phyloP scores from a whole-genome alignment of 768 basidiomycete species.

The Melanogaster broomeanus region DNA sequence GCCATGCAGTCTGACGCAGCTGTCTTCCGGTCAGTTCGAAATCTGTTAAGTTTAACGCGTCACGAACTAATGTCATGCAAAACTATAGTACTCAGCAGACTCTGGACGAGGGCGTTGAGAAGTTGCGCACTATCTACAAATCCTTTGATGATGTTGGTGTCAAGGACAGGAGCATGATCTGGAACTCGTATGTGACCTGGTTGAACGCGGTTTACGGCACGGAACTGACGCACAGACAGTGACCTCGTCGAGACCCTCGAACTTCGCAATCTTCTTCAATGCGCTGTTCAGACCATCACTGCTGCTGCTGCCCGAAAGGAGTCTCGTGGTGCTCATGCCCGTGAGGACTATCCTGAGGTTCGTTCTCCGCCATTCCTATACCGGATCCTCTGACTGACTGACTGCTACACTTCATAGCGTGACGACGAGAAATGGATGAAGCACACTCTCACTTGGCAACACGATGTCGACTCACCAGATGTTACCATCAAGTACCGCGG shows the following conservation, averaged over 20 bases:
- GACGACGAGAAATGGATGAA: conserved; percentile 96
- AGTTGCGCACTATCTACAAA: conserved; percentile 83
- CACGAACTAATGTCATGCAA: conserved; percentile 4
- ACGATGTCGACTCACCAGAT: conserved; percentile 69
- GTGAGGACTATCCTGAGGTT: conserved; percentile 96
- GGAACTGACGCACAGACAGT: conserved; percentile 39
- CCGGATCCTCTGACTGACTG: not conserved
- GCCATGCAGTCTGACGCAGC: conserved; percentile 98
- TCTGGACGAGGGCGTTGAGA: conserved; percentile 90
- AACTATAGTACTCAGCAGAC: conserved; percentile 73
- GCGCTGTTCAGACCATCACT: conserved; percentile 93
- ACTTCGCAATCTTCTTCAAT: conserved; percentile 93
- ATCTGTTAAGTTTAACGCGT: not conserved
- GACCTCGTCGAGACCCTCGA: conserved; percentile 98
- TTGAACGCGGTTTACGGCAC: not conserved
- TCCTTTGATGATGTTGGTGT: conserved; percentile 90
- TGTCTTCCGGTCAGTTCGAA: conserved; percentile 76
- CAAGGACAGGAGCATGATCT: conserved; percentile 99
- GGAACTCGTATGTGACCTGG: conserved; percentile 84
- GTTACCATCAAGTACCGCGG: conserved; percentile 88
- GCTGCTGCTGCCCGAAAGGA: conserved; percentile 94
- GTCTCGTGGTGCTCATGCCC: conserved; percentile 97
- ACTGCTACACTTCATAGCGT: conserved; percentile 50
- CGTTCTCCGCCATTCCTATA: conserved; percentile 18
- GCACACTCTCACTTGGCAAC: conserved; percentile 94